Evolutionary conservation across 73 alveolate genomes (phyloP), one percentile per base, ranked within the genome.

Genomic region (Symbiodinium pilosum): DNA sequence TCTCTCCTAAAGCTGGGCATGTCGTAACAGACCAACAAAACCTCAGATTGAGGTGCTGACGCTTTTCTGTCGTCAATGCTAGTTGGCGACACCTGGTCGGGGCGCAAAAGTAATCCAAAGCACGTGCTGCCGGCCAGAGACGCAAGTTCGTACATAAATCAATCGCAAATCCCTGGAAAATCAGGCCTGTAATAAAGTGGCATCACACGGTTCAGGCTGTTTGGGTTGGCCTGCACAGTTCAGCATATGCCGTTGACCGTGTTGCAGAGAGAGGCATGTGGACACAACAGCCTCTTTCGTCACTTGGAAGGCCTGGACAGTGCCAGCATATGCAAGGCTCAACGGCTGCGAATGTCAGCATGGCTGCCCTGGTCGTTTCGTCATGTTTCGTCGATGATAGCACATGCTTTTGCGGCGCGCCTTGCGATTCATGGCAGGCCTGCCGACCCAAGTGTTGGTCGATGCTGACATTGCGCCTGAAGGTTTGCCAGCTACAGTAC

Each of bases 61-160:
- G 97, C 54, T 91, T 91, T 52, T 91, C 97, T 20, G 97, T 91
- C 56, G 97, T 71, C 39, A 91, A 88, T 28, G 77, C 43, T 41
- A 91, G 40, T 56, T 91, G 97, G 38, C 97, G 97, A 56, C 97
- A 91, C 97, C 97, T 91, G 41, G 30, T 30, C n/a, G n/a, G n/a
- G n/a, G n/a, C n/a, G n/a, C n/a, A n/a, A n/a, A n/a, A n/a, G 71
- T 39, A 24, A 8, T 39, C 71, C 68, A 51, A 51, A 0, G 68
- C 28, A n/a, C n/a, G n/a, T n/a, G 59, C 59, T 6, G 59, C 59
- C 14, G 59, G 59, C 59, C 6, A 14, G 59, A 47, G 14, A 14
- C 59, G 59, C n/a, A 47, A 47, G 21, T 14, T 14, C 21, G 14
- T 47, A 14, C 59, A 47, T 47, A 14, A 9, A 47, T 47, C 59